These are phyloP conservation scores for Carnegiea gigantea DNA, from an alignment of 179 eudicot species.

Conservation along the genomic window DNA sequence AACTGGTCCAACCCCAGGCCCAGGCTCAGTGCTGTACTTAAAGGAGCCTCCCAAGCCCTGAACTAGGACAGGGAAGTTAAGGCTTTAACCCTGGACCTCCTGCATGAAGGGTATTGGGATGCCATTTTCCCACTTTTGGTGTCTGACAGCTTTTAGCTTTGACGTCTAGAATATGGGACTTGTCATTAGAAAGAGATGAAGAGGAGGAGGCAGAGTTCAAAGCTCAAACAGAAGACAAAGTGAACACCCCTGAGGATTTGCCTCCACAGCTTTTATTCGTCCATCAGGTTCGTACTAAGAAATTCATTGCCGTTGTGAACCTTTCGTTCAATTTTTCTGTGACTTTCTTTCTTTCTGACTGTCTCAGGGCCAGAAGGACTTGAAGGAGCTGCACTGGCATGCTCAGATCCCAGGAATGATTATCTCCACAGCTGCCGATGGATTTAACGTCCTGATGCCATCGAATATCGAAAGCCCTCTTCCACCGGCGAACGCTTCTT, in stretches of 20 bases:
- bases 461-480: constrained; percentile 75
- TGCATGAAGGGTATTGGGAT: neutral
- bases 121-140: neutral
- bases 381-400: constrained; percentile 98
- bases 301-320: neutral
- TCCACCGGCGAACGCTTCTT: constrained; percentile 60
- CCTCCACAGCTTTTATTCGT: constrained; percentile 96
- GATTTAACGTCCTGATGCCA: constrained; percentile 89
- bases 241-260: constrained; percentile 77
- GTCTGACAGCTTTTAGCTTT: neutral
- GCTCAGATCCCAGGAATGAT: constrained; percentile 93
- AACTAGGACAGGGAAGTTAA: too few species aligned
- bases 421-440: constrained; percentile 87
- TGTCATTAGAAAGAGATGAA: constrained; percentile 84
- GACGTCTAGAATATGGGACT: constrained; percentile 75
- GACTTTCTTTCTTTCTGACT: neutral
- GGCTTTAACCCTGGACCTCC: too few species aligned
- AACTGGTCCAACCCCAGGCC: too few species aligned
- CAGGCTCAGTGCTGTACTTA: too few species aligned
- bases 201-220: constrained; percentile 97
- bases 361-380: constrained; percentile 89
- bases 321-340: neutral
- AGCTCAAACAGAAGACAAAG: constrained; percentile 64
- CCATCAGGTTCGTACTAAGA: constrained; percentile 62
- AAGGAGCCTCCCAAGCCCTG: too few species aligned